These are phyloP conservation scores for Thermochaetoides thermophila DNA, from an alignment of 495 filamentous ascomycete genomes.

Conservation along the genomic window DNA sequence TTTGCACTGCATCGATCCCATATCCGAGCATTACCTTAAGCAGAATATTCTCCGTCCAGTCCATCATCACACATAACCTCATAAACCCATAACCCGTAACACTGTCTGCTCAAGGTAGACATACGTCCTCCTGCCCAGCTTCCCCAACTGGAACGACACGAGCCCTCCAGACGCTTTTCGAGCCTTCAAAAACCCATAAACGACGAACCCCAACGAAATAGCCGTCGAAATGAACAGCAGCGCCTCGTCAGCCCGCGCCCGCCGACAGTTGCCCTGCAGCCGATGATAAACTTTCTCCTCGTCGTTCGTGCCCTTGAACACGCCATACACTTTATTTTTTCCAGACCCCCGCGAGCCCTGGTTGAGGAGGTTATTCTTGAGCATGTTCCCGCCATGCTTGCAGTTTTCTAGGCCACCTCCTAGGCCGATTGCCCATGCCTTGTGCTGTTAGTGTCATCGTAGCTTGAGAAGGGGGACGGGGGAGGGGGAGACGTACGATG, in stretches of 20 bases:
- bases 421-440: slow-evolving; percentile 36
- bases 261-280: slow-evolving; percentile 17
- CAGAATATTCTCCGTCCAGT: too few species aligned
- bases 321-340: slow-evolving; percentile 8
- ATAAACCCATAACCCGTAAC: too few species aligned
- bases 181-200: slow-evolving; percentile 8
- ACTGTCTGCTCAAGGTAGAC: too few species aligned
- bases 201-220: slow-evolving; percentile 13
- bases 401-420: slow-evolving; percentile 21
- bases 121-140: not conserved
- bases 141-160: too few species aligned
- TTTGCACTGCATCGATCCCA: too few species aligned
- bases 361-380: slow-evolving; percentile 21
- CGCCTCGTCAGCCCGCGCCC: slow-evolving; percentile 20
- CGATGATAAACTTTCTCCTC: not conserved
- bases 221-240: slow-evolving; percentile 23
- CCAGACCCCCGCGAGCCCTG: slow-evolving; percentile 14
- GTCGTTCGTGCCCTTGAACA: not conserved
- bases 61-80: too few species aligned
- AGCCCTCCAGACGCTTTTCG: too few species aligned
- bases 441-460: not conserved
- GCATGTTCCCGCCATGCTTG: slow-evolving; percentile 6
- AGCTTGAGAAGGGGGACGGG: not conserved
- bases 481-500: slow-evolving; percentile 30
- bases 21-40: too few species aligned